Evolutionary conservation across 192 early-diverging fungal species (phyloP), one percentile per base, ranked within the genome.

Genomic region (Backusella tarrabulga): DNA sequence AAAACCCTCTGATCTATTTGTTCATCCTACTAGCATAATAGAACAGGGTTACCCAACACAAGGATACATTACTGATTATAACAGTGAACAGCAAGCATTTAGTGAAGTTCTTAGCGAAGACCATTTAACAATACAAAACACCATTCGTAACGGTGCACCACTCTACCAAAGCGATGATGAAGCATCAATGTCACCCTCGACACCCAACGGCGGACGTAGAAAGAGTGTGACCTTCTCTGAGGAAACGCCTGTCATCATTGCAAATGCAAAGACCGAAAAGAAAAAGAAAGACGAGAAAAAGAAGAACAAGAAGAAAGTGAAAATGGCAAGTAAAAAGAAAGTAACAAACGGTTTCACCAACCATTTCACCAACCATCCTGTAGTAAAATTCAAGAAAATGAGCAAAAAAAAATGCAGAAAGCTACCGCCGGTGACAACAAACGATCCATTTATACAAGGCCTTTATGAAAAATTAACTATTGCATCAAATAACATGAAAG

Each of bases 321-420:
- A 71, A 19, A 72, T 72, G 71, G 44, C 71, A 72, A 72, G 71
- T 72, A 72, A 46, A n/a, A 72, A 72, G 41, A 72, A 63, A 72
- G 71, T 72, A 23, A 6, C 26, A 29, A 72, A 44, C 42, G 29
- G 44, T 50, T 72, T 44, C 71, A 32, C 32, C 32, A 72, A 36
- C 71, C 41, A 72, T 72, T 72, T 72, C 42, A 72, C 71, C 71
- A 72, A 36, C 42, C 40, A 72, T 50, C 71, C 71, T 50, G 42
- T 72, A 72, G 71, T 72, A 72, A 72, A 72, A 72, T 72, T 72
- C 26, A 72, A 50, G 23, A 72, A 72, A 26, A 72, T 72, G 71
- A 72, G 42, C 26, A 72, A 46, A 42, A 72, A 72, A 26, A 23
- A 72, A 6, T 34, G 71, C 34, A 50, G 26, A 72, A 50, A 44